Conservation (phyloP, 331 rosid species). For the Pyrus hybrid region DNA sequence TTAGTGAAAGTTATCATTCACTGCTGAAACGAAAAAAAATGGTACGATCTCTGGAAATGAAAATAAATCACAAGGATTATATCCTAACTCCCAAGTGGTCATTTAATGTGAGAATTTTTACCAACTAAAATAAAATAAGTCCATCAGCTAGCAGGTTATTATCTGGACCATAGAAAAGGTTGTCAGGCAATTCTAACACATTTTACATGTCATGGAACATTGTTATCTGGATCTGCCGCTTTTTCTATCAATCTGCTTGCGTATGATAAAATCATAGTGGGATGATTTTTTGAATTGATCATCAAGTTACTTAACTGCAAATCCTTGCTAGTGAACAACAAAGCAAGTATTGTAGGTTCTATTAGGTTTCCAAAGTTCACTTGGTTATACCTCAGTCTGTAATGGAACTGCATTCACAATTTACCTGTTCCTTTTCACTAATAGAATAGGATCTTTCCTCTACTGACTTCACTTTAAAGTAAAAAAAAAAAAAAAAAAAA, state of each 20-base stretch:
- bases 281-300: not conserved
- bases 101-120: not conserved
- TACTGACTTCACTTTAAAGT: no score
- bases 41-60: not conserved
- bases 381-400: not conserved
- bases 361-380: not conserved
- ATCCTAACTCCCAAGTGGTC: not conserved
- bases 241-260: not conserved
- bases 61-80: not conserved
- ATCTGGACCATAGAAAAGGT: not conserved
- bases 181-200: not conserved
- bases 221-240: not conserved
- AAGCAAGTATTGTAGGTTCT: not conserved
- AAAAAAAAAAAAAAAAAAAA: no score
- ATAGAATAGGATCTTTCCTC: no score
- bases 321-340: not conserved
- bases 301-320: not conserved
- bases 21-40: not conserved
- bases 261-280: not conserved
- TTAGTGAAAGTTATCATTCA: not conserved
- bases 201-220: not conserved
- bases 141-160: not conserved
- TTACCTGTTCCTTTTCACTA: not conserved
- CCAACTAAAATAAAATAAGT: not conserved
- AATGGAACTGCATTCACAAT: not conserved